Conservation (phyloP, 139 green algal species). For the Desmodesmus armatus region DNA sequence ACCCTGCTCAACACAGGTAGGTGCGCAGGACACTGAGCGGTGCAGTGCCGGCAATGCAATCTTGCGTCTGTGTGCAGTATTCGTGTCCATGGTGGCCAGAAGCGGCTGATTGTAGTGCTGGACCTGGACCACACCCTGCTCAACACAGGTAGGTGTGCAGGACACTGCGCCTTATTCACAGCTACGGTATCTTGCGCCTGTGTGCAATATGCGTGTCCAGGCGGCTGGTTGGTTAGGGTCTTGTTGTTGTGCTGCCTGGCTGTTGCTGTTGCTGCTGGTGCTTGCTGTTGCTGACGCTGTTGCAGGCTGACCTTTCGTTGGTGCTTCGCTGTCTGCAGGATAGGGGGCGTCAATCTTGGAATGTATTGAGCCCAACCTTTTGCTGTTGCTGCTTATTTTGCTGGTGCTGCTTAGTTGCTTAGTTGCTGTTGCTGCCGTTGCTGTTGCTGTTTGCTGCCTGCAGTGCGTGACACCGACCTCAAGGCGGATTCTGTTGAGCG, state of each 20-base stretch:
- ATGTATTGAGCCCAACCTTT: not conserved
- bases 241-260: not conserved
- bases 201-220: too few relatives aligned
- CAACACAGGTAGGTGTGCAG: constrained; percentile 77
- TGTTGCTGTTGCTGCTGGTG: too few relatives aligned
- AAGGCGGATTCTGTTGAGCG: not conserved
- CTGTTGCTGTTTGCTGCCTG: too few relatives aligned
- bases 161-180: constrained; percentile 50
- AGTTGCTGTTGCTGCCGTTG: too few relatives aligned
- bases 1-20: constrained; percentile 91
- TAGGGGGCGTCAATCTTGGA: too few relatives aligned
- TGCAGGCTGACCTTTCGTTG: too few relatives aligned
- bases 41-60: too few relatives aligned
- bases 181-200: too few relatives aligned
- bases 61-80: too few relatives aligned
- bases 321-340: too few relatives aligned
- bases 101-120: constrained; percentile 82
- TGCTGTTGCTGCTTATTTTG: not conserved
- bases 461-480: constrained; percentile 47
- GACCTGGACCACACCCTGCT: constrained; percentile 98
- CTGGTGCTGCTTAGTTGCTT: too few relatives aligned
- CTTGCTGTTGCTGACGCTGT: not conserved
- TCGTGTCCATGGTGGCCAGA: constrained; percentile 56
- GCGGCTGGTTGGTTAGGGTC: not conserved
- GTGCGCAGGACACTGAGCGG: constrained; percentile 47